Base-by-base conservation (phyloP, 441 rosid genomes). In the Erodium trifolium region DNA sequence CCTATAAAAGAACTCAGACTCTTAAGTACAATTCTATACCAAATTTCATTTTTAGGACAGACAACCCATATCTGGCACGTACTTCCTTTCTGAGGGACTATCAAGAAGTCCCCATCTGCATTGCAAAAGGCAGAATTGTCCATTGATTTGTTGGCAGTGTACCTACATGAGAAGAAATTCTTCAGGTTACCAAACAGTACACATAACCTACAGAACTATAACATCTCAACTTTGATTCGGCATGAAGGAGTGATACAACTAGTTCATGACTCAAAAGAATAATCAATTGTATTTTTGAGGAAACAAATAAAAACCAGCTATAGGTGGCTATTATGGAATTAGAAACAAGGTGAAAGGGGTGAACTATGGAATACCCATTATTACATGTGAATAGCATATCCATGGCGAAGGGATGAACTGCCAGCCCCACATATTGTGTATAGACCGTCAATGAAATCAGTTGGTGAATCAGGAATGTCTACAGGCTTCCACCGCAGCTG, bases 81-180 rank as follows among this genome's bases (percentile, higher is more conserved):
- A 91, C 99, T 91, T 86, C 99, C 99, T 77, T 77, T 57, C 67
- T 93, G 93, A 45, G 99, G 99, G 75, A 93, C 92, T 53, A 93
- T 71, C 89, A 93, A 79, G 79, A 93, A 93, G 76, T 93, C 99
- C 64, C 99, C 99, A 83, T 93, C 99, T 0, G 97, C 97, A 78
- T 88, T 89, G 73, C 99, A 93, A 76, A 89, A 83, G 59, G 97
- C 95, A 74, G 85, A 82, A 68, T 84, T 82, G 35, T 89, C 89
- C 99, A 93, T 93, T 63, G 97, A 88, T 77, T 81, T 87, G 69
- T 87, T 91, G 59, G 99, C 96, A 17, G 85, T 23, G 57, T 87
- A 93, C 93, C 97, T 93, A 71, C 62, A 77, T 4, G 14, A 70
- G 51, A 64, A 68, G 34, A 69, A 37, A 76, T 17, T 19, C 11